A percentile compares a stretch with the other conserved stretches of the same genome.
Conservation (phyloP, 2,329 filamentous ascomycete species). For the Fusarium haematococcum region DNA sequence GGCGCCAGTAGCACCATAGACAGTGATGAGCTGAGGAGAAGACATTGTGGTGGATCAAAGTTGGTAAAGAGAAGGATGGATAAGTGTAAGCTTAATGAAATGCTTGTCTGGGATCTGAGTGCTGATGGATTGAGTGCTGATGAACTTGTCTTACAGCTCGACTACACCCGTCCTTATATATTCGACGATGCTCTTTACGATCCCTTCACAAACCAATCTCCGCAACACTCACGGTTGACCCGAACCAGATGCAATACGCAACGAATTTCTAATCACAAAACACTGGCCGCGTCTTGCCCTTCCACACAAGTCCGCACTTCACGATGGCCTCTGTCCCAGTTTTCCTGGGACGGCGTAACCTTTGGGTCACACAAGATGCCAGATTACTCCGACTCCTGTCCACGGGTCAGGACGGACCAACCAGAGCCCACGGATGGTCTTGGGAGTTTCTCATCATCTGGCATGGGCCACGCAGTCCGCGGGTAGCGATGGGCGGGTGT, state of each 20-base stretch:
- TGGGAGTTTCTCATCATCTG: slow-evolving; percentile 35
- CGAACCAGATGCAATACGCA: background rate
- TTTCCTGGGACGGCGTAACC: slow-evolving; percentile 7
- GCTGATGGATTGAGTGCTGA: slow-evolving; percentile 21
- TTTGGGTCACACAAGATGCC: slow-evolving; percentile 12
- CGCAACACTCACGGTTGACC: background rate
- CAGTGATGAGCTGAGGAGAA: slow-evolving; percentile 45
- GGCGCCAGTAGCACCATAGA: slow-evolving; percentile 48
- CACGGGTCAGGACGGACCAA: slow-evolving; percentile 1
- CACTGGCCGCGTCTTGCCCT: background rate
- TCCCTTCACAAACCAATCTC: slow-evolving; percentile 2
- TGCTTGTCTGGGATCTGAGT: background rate
- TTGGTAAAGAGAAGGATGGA: background rate
- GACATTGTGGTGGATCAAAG: slow-evolving; percentile 33
- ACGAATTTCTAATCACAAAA: slow-evolving; percentile 23
- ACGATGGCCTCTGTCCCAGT: background rate
- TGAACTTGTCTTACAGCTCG: background rate
- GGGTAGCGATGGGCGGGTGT: slow-evolving; percentile 14
- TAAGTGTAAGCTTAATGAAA: background rate
- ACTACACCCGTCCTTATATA: slow-evolving; percentile 28
- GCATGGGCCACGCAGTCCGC: slow-evolving; percentile 18
- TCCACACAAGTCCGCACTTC: slow-evolving; percentile 21
- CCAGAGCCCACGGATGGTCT: slow-evolving; percentile 4
- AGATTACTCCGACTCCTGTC: slow-evolving; percentile 28
- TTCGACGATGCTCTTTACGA: background rate